Base-by-base conservation (phyloP, 257 asterid genomes). In the Solanum infundibuliforme region DNA sequence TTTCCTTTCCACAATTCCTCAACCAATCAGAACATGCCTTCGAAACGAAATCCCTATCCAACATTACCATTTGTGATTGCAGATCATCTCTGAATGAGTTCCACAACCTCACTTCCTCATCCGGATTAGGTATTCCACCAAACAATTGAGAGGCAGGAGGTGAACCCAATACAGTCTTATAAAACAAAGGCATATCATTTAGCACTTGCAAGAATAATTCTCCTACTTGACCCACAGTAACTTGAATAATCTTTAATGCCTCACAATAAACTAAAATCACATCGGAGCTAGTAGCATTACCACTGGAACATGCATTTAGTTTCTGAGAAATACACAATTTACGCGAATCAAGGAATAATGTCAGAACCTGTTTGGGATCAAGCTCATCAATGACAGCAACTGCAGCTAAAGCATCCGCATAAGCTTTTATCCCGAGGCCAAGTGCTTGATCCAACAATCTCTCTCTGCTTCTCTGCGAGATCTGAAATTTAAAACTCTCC, bases 81-180 rank as follows among this genome's bases (percentile, higher is more conserved):
- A 97, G 87, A 90, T 93, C 94, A 73, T 95, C 98, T 95, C 94
- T 92, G 88, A 95, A 96, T 87, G 89, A 91, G 87, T 91, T 97
- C 99, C 99, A 97, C 90, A 97, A 87, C 90, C 95, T 94, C 69
- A 95, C 94, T 91, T 97, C 99, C 89, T 94, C 98, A 60, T 96
- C 98, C 3, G 99, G 99, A 90, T 95, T 94, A 2, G 98, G 99
- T 90, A 97, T 94, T 76, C 99, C 99, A 69, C 99, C 99, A 91
- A 96, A 97, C 93, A 97, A 92, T 92, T 97, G 99, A 55, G 99
- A 97, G 88, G 98, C 98, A 8, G 99, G 99, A 31, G 99, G 99
- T 3, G 96, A 92, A 86, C 94, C 96, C 91, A 96, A 88, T 89
- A 95, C 88, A 36, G 94, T 95, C 91, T 94, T 96, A 91, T 97